Base-by-base conservation (phyloP, 2,329 filamentous ascomycete species). In the Aspergillus chevalieri region DNA sequence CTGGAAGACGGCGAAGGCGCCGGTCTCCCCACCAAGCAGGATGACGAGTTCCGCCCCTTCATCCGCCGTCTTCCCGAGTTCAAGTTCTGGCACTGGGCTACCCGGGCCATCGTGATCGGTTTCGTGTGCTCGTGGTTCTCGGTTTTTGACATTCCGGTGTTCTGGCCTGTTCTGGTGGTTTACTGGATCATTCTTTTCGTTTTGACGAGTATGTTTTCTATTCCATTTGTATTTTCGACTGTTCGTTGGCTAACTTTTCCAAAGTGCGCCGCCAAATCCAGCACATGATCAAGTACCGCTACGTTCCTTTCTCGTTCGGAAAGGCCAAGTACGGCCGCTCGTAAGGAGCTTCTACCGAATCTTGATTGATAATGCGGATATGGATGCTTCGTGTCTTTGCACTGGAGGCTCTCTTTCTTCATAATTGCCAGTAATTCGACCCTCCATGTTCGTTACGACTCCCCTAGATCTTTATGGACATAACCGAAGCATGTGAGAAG, bases 271-370 rank as follows among this genome's bases (percentile, higher is more conserved):
- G 93, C 78, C 93, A 98, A 76, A 98, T 98, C 62, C 93, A 98
- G 77, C 93, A 97, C 76, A 98, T 98, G 93, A 92, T 98, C 81
- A 98, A 97, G 78, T 98, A 97, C 78, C 89, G 92, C 74, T 98
- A 95, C 68, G 90, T 95, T 26, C 90, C 91, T 38, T 95, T 96
- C 76, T 85, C 88, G 38, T 83, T 95, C 58, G 91, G 91, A 72
- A 96, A 96, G 82, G 79, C 87, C 56, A 84, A 82, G 67, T 94
- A 93, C 70, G 72, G 74, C 49, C 67, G 66, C 12, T 66, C 64
- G 62, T 67, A 57, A 58, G 30, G 9, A 10, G 10, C 26, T 30
- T 12, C 30, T 47, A 28, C 28, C 33, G 9, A 43, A 39, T 43
- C 21, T 24, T n/a, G 17, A 12, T 8, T 22, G 41, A 26, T 22